Evolutionary conservation across 2,329 filamentous ascomycete species (phyloP).

Genomic region (Apiospora malaysiana): DNA sequence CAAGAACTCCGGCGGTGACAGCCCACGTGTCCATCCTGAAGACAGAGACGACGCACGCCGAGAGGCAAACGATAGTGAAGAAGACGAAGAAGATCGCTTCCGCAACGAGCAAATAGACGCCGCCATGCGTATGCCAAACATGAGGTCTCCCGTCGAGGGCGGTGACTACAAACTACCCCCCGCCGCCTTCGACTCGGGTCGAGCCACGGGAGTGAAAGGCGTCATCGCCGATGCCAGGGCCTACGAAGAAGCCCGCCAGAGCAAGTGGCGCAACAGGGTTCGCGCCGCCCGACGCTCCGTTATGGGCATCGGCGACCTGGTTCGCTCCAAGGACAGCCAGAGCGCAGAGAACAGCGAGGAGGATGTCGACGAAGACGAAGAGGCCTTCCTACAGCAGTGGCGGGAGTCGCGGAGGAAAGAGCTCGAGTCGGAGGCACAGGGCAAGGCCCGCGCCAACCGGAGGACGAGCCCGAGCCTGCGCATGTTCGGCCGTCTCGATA

Average conservation of each 20-base stretch:
- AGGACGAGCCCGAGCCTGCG: constrained; percentile 78
- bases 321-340: constrained; percentile 37
- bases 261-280: constrained; percentile 59
- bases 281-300: constrained; percentile 61
- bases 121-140: constrained; percentile 68
- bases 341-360: constrained; percentile 50
- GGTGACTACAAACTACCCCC: constrained; percentile 65
- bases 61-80: constrained; percentile 49
- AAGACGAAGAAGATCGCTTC: constrained; percentile 61
- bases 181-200: constrained; percentile 67
- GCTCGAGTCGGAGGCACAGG: constrained; percentile 69
- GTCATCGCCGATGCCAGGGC: constrained; percentile 84
- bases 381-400: constrained; percentile 84
- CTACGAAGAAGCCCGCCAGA: constrained; percentile 71
- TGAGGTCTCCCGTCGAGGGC: constrained; percentile 49
- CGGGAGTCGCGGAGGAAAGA: constrained; percentile 80
- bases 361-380: constrained; percentile 66
- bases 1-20: constrained; percentile 53
- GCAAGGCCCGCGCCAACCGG: constrained; percentile 61
- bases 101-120: constrained; percentile 63
- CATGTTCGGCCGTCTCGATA: constrained; percentile 78
- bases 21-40: constrained; percentile 61
- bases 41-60: constrained; percentile 54
- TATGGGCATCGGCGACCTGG: constrained; percentile 51
- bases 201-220: constrained; percentile 82